Conservation (phyloP, 768 basidiomycete species). For the Boletus eberwhitei region DNA sequence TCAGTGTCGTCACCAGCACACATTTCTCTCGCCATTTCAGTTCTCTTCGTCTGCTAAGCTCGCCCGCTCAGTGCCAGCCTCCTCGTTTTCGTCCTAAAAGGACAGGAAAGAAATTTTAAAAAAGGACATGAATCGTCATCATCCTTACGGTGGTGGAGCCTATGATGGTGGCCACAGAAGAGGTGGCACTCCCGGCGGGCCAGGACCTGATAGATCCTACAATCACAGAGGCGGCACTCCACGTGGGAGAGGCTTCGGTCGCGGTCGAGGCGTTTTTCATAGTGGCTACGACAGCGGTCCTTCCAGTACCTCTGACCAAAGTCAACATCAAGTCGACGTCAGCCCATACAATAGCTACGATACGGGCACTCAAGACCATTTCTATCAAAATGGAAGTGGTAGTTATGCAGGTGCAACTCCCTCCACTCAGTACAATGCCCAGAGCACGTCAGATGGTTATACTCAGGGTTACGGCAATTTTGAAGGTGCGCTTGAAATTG, state of each 20-base stretch:
- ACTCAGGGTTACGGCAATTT: slow-evolving; percentile 60
- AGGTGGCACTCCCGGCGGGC: slow-evolving; percentile 62
- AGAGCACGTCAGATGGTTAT: slow-evolving; percentile 44
- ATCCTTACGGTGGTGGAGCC: slow-evolving; percentile 69
- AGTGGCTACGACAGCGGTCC: slow-evolving; percentile 53
- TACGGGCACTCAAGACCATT: slow-evolving; percentile 50
- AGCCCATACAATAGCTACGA: slow-evolving; percentile 72
- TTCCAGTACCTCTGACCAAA: slow-evolving; percentile 64
- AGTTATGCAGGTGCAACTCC: slow-evolving; percentile 49
- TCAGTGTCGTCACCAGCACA: slow-evolving; percentile 18
- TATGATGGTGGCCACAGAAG: slow-evolving; percentile 62
- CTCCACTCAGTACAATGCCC: slow-evolving; percentile 50
- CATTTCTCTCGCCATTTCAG: slow-evolving; percentile 17
- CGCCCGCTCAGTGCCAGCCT: slow-evolving; percentile 23
- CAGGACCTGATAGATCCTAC: slow-evolving; percentile 68
- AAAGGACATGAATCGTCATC: slow-evolving; percentile 76
- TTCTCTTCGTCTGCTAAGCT: slow-evolving; percentile 25
- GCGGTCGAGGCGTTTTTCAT: slow-evolving; percentile 55
- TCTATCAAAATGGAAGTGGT: slow-evolving; percentile 70
- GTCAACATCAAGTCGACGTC: slow-evolving; percentile 55
- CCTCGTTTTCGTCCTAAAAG: slow-evolving; percentile 27
- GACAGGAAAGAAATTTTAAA: slow-evolving; percentile 20
- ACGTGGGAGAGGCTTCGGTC: slow-evolving; percentile 47
- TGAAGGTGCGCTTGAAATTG: slow-evolving; percentile 86
- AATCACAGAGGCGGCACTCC: slow-evolving; percentile 59